phyloP scores from a whole-genome alignment of 2,329 filamentous ascomycete species.

The Pseudogymnoascus sp. region DNA sequence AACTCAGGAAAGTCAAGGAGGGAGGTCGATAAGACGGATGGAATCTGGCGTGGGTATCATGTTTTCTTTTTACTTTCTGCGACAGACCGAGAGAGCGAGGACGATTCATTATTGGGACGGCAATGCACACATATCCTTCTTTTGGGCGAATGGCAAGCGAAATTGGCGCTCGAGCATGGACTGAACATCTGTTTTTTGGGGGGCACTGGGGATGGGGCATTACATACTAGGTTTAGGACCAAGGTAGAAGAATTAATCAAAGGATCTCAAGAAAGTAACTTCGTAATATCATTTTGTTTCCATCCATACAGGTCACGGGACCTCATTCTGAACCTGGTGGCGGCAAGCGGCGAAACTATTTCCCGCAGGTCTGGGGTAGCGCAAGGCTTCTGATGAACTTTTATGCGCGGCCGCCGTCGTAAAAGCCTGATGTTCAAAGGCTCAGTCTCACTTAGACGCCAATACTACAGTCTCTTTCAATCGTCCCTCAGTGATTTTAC shows the following conservation, averaged over 20 bases:
- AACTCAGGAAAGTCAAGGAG: background rate
- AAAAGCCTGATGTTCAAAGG: slow-evolving; percentile 10
- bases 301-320: background rate
- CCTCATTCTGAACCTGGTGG: background rate
- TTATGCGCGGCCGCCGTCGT: slow-evolving; percentile 6
- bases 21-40: background rate
- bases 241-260: background rate
- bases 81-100: background rate
- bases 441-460: background rate
- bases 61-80: background rate
- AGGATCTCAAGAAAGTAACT: background rate
- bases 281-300: background rate
- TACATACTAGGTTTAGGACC: slow-evolving; percentile 4
- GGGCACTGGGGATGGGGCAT: background rate
- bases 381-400: slow-evolving; percentile 10
- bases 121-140: background rate
- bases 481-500: background rate
- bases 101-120: background rate
- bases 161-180: background rate
- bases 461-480: slow-evolving; percentile 7
- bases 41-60: background rate
- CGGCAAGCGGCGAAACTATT: background rate
- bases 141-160: slow-evolving; percentile 7
- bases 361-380: slow-evolving; percentile 3
- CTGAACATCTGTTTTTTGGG: background rate